Conservation (phyloP, 495 filamentous ascomycete species). For the Lasiosphaeriaceae sp. region DNA sequence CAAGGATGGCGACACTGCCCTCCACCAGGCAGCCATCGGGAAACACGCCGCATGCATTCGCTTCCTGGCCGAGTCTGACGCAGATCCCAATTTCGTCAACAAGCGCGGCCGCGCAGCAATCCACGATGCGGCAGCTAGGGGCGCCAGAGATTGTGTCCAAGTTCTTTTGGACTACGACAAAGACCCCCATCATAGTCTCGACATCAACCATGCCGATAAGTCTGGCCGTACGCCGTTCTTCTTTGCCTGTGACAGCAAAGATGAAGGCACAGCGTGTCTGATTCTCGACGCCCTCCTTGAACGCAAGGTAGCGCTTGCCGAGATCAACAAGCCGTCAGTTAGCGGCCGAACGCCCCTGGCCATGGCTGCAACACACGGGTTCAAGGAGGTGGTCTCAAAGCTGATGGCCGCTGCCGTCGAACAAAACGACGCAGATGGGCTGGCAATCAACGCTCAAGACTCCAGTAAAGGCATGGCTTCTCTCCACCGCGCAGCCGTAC, state of each 20-base stretch:
- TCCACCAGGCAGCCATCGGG: conserved; percentile 11
- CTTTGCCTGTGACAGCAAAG: conserved; percentile 13
- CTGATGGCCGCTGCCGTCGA: conserved; percentile 4
- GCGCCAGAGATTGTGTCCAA: conserved; percentile 40
- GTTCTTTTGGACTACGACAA: conserved; percentile 45
- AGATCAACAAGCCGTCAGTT: conserved; percentile 20
- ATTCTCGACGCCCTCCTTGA: conserved; percentile 20
- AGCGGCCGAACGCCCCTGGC: conserved; percentile 18
- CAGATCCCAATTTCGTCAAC: conserved; percentile 39
- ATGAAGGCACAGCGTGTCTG: conserved; percentile 8
- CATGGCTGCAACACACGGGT: conserved; percentile 20
- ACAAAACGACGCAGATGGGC: conserved; percentile 3
- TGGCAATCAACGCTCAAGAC: conserved; percentile 16
- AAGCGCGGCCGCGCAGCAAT: conserved; percentile 47
- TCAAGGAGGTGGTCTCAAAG: conserved; percentile 13
- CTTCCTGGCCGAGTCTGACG: conserved; percentile 21
- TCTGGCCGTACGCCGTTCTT: conserved; percentile 22
- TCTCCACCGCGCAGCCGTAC: conserved; percentile 27
- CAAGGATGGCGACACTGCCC: conserved; percentile 15
- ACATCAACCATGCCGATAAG: conserved; percentile 29
- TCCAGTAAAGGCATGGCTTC: conserved; percentile 20
- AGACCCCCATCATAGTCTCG: conserved; percentile 10
- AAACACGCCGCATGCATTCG: conserved; percentile 3
- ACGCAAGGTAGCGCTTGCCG: conserved; percentile 7
- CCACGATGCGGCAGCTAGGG: conserved; percentile 51